phyloP scores from a whole-genome alignment of 352 stramenopile genomes.

The Phytophthora melonis region DNA sequence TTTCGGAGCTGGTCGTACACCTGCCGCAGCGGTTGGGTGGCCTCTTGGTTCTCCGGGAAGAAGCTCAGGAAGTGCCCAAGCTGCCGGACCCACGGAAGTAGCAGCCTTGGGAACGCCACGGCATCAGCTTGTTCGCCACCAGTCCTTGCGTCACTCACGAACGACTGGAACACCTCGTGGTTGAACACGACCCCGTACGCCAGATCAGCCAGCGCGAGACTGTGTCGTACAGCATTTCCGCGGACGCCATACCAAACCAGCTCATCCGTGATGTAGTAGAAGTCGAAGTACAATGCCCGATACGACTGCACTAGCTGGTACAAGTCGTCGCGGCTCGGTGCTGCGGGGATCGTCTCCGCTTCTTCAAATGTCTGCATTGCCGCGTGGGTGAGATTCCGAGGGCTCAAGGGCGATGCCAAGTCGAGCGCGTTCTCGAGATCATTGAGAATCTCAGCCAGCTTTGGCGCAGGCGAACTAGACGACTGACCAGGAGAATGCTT shows the following conservation, averaged over 20 bases:
- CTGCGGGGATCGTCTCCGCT: constrained; percentile 20
- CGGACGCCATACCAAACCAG: constrained; percentile 89
- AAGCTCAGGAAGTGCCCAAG: constrained; percentile 89
- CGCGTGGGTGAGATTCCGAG: constrained; percentile 51
- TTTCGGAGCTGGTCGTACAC: constrained; percentile 85
- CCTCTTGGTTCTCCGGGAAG: constrained; percentile 88
- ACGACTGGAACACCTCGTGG: constrained; percentile 86
- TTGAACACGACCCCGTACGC: constrained; percentile 88
- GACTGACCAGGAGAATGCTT: constrained; percentile 36
- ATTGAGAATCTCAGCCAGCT: constrained; percentile 62
- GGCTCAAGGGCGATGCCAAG: constrained; percentile 73
- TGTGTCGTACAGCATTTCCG: constrained; percentile 83
- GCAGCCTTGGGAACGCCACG: constrained; percentile 66
- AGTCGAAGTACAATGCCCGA: constrained; percentile 89
- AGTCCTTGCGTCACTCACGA: constrained; percentile 44
- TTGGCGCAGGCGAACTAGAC: constrained; percentile 30
- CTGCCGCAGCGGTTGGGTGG: constrained; percentile 77
- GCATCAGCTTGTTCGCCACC: constrained; percentile 29
- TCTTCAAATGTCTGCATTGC: constrained; percentile 54
- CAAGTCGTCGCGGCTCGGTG: constrained; percentile 50
- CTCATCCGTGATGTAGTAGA: constrained; percentile 93
- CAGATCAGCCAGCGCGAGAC: constrained; percentile 81
- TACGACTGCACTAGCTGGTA: constrained; percentile 81
- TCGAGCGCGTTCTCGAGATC: constrained; percentile 75
- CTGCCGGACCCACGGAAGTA: constrained; percentile 88